Conservation (phyloP, 768 basidiomycete species). For the Holtermanniella nyarrowii region DNA sequence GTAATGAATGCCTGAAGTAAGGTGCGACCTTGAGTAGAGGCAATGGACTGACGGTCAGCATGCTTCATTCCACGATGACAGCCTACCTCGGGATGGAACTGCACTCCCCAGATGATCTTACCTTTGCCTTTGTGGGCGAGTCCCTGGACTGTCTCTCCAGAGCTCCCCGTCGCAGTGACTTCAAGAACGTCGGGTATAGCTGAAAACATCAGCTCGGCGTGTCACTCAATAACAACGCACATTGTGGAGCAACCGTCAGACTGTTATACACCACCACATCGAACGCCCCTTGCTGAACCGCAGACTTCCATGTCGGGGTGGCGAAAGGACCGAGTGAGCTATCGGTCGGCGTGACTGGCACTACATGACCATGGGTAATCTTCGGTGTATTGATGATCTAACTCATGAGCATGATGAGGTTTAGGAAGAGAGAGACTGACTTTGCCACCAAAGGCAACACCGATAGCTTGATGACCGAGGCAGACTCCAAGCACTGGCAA, state of each 20-base stretch:
- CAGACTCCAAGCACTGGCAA: conserved; percentile 38
- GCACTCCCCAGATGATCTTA: conserved; percentile 36
- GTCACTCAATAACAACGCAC: conserved; percentile 4
- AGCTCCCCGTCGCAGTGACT: conserved; percentile 34
- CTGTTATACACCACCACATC: conserved; percentile 40
- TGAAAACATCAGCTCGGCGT: conserved; percentile 5
- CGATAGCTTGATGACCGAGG: conserved; percentile 39
- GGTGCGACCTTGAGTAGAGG: conserved; percentile 26
- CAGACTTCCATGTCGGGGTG: conserved; percentile 12
- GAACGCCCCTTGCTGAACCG: conserved; percentile 9
- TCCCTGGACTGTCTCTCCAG: conserved; percentile 29
- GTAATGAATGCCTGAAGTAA: conserved; percentile 29
- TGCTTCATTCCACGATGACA: background rate
- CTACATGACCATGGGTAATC: conserved; percentile 39
- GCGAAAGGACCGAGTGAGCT: conserved; percentile 20
- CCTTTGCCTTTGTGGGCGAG: conserved; percentile 14
- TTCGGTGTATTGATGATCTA: conserved; percentile 37
- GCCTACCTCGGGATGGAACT: conserved; percentile 39
- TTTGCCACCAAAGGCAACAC: conserved; percentile 36
- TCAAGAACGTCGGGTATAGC: conserved; percentile 31
- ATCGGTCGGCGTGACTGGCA: conserved; percentile 21
- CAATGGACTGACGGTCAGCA: conserved; percentile 23
- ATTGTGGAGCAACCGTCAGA: conserved; percentile 31
- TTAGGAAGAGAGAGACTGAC: conserved; percentile 7
- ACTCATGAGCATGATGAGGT: background rate